phyloP scores from a whole-genome alignment of 2,329 filamentous ascomycete genomes.

The Leptoxyphium fumago region DNA sequence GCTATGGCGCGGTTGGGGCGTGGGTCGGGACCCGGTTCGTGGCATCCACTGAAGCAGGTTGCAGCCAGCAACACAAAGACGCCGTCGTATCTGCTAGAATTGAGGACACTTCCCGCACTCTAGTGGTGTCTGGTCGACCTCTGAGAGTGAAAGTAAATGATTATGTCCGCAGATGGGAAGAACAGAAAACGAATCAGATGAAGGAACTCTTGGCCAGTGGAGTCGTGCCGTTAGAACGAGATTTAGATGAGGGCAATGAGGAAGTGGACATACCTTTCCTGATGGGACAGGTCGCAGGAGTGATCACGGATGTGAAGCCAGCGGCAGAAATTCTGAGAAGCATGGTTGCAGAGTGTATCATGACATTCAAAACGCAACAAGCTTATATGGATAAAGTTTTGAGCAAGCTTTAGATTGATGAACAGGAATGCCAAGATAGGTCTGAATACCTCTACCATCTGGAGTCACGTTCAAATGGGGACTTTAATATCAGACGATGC shows the following conservation, averaged over 20 bases:
- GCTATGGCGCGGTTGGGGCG: slow-evolving; percentile 76
- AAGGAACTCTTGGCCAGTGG: slow-evolving; percentile 60
- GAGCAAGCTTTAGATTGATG: too few species aligned
- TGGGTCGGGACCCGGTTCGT: slow-evolving; percentile 95
- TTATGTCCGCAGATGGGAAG: slow-evolving; percentile 71
- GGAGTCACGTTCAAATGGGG: too few species aligned
- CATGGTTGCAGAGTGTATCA: slow-evolving; percentile 67
- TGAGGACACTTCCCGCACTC: slow-evolving; percentile 65
- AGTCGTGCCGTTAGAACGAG: slow-evolving; percentile 66
- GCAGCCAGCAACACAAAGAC: slow-evolving; percentile 68
- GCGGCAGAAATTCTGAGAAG: slow-evolving; percentile 75
- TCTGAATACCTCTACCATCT: too few species aligned
- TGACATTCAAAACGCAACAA: slow-evolving; percentile 48
- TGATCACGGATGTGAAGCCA: slow-evolving; percentile 62
- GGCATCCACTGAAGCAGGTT: slow-evolving; percentile 65
- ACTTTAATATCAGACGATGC: too few species aligned
- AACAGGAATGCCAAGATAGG: too few species aligned
- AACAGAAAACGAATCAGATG: slow-evolving; percentile 53
- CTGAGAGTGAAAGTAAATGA: slow-evolving; percentile 69
- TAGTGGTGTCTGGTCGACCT: slow-evolving; percentile 71
- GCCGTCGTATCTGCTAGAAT: slow-evolving; percentile 68
- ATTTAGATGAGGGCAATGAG: slow-evolving; percentile 59
- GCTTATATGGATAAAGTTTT: slow-evolving; percentile 35
- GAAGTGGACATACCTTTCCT: slow-evolving; percentile 77
- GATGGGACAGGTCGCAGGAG: slow-evolving; percentile 86